Conservation (phyloP, 148 eudicot species). For the Rhododendron ovatum region DNA sequence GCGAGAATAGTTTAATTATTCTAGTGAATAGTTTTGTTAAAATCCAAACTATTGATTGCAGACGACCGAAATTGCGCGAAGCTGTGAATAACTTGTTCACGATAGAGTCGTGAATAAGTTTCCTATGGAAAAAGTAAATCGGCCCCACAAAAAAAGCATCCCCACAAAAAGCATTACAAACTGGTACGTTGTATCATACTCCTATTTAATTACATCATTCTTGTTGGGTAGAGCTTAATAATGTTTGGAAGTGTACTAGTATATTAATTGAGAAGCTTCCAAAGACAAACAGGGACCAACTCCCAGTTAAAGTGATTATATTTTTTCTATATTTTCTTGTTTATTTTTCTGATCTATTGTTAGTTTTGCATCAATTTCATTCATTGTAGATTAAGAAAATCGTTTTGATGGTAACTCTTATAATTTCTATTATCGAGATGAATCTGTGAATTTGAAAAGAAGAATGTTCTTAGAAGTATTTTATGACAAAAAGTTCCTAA, state of each 20-base stretch:
- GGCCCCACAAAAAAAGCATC: neutral
- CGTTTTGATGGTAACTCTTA: too few relatives aligned
- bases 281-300: neutral
- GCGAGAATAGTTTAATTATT: too few relatives aligned
- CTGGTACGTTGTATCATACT: neutral
- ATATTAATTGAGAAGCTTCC: neutral
- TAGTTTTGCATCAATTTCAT: too few relatives aligned
- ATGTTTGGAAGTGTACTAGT: neutral
- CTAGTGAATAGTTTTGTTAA: too few relatives aligned
- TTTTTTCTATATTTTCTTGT: too few relatives aligned
- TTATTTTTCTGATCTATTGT: too few relatives aligned
- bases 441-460: too few relatives aligned
- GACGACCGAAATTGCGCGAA: accelerated
- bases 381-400: too few relatives aligned
- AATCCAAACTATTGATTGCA: too few relatives aligned
- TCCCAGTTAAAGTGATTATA: neutral
- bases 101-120: too few relatives aligned
- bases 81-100: too few relatives aligned
- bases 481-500: neutral
- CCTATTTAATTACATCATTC: neutral
- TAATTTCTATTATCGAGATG: too few relatives aligned
- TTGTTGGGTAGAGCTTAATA: neutral
- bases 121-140: neutral
- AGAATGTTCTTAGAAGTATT: neutral
- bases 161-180: neutral